Base-by-base conservation (phyloP, 768 basidiomycete genomes). In the Trametes elegans region DNA sequence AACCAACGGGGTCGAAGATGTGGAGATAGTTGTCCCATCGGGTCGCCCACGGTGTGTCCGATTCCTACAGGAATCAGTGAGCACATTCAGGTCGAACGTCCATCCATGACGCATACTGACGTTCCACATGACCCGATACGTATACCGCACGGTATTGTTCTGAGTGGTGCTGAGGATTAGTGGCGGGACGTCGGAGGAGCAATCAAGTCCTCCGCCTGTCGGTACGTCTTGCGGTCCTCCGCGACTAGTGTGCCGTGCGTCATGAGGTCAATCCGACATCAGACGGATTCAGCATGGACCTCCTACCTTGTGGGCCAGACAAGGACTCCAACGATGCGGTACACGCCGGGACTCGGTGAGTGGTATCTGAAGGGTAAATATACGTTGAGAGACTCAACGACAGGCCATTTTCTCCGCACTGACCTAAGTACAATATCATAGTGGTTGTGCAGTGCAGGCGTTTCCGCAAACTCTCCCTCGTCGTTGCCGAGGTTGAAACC, bases 1-100 rank as follows among this genome's bases (percentile, higher is more conserved):
- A 24, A 39, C 66, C 56, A 29, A 66, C 64, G 21, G 92, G 93
- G 64, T 95, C 93, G 62, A 93, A 90, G 48, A 96, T 88, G 63
- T 93, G 92, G 18, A 98, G 82, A 68, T 98, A 98, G 64, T 88
- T 88, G 68, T 98, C 96, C 95, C 96, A 98, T 46, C 96, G 79
- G 3, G 94, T 91, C 5, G 93, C 95, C 90, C 90, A 93, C 48
- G 88, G 87, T 10, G 89, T 91, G 57, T 85, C 82, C 24, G 93
- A 95, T 80, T 85, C 79, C 90, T 93, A 58, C 28, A 26, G 16
- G 14, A n/a, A 45, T 4, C 19, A 16, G 32, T 45, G 23, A 28
- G 19, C 26, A n/a, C 44, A 35, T 7, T 34, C n/a, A 40, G 53
- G n/a, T 29, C 27, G 27, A 27, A 53, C 39, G 18, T 39, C 27